phyloP scores from a whole-genome alignment of 2,329 filamentous ascomycete species.

The Clarireedia hainanense region DNA sequence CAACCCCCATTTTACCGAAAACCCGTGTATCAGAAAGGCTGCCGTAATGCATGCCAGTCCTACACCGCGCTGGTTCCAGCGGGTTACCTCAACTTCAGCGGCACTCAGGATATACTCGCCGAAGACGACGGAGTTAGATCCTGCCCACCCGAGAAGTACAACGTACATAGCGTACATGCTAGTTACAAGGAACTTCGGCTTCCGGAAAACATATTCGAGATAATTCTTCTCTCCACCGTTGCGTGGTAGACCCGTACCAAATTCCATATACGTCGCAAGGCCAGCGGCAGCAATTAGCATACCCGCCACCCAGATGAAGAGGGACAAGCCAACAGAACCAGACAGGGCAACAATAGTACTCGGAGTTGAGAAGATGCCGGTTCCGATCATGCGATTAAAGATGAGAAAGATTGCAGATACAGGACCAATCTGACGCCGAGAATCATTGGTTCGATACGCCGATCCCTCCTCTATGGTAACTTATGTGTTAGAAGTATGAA shows the following conservation, averaged over 20 bases:
- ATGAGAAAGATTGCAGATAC: conserved; percentile 50
- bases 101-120: conserved; percentile 64
- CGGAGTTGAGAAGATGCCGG: conserved; percentile 59
- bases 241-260: conserved; percentile 55
- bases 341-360: conserved; percentile 47
- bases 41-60: conserved; percentile 59
- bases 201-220: conserved; percentile 55
- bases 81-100: conserved; percentile 50
- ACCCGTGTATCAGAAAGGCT: conserved; percentile 58
- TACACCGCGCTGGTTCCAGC: conserved; percentile 61
- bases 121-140: conserved; percentile 61
- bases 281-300: conserved; percentile 55
- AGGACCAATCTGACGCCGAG: conserved; percentile 46
- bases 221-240: conserved; percentile 63
- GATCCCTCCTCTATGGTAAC: neutral
- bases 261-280: conserved; percentile 58
- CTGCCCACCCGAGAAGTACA: conserved; percentile 56
- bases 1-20: conserved; percentile 57
- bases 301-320: conserved; percentile 56
- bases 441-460: conserved; percentile 7
- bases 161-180: conserved; percentile 54
- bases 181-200: conserved; percentile 53
- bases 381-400: conserved; percentile 59
- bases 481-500: neutral
- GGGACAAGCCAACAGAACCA: conserved; percentile 53